These are phyloP conservation scores for Phallus indusiatus DNA, from an alignment of 768 basidiomycete genomes.

Conservation along the genomic window DNA sequence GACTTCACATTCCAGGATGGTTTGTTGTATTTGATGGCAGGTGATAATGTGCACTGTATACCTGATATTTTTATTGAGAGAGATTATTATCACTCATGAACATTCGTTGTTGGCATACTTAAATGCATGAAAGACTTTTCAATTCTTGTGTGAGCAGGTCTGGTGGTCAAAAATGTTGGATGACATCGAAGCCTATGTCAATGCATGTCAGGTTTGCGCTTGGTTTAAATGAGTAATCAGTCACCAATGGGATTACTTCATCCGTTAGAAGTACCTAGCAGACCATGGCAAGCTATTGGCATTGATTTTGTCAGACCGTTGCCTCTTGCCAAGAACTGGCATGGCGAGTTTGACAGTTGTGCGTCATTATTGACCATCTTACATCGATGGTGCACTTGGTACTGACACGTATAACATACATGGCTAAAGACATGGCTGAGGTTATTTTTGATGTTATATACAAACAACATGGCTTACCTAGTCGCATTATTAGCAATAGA, in stretches of 20 bases:
- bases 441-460: conserved; percentile 27
- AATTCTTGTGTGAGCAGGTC: too few relatives aligned
- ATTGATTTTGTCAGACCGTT: conserved; percentile 21
- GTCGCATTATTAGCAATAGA: too few relatives aligned
- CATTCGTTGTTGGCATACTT: conserved; percentile 33
- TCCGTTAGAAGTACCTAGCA: conserved; percentile 16
- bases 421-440: conserved; percentile 25
- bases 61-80: conserved; percentile 8
- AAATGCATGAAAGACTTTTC: too few relatives aligned
- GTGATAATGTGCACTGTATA: conserved; percentile 5
- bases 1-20: conserved; percentile 10
- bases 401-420: conserved; percentile 21
- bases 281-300: conserved; percentile 20
- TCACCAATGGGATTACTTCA: conserved; percentile 19
- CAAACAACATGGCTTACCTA: conserved; percentile 31
- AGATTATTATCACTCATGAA: conserved; percentile 11
- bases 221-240: conserved; percentile 15
- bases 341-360: conserved; percentile 18
- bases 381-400: conserved; percentile 21
- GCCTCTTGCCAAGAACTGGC: conserved; percentile 16
- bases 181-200: conserved; percentile 18
- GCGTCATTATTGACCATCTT: conserved; percentile 14
- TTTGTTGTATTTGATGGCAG: conserved; percentile 4
- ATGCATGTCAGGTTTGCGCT: conserved; percentile 17
- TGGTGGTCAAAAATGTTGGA: conserved; percentile 32